phyloP scores from a whole-genome alignment of 768 basidiomycete species.

The Steccherinum ochraceum region DNA sequence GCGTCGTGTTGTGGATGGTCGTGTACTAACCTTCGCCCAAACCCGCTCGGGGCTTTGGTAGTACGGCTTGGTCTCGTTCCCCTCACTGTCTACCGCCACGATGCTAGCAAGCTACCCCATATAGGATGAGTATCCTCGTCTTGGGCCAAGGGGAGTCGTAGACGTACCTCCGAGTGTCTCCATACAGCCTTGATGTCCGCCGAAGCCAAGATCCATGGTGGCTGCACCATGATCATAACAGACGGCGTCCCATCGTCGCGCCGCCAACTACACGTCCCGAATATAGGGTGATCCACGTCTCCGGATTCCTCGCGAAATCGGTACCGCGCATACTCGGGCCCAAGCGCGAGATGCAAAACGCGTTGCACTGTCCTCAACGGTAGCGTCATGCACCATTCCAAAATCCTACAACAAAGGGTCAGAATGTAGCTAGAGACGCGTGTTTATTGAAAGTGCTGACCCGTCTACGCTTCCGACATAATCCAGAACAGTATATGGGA shows the following conservation, averaged over 20 bases:
- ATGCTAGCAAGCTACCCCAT: neutral
- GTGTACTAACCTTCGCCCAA: conserved; percentile 22
- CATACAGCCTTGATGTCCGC: conserved; percentile 29
- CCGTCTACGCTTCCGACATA: neutral
- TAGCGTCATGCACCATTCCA: conserved; percentile 43
- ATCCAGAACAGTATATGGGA: neutral
- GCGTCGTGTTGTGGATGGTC: neutral
- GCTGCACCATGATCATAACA: conserved; percentile 28
- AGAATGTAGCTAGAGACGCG: neutral
- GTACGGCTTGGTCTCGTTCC: neutral
- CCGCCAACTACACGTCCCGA: conserved; percentile 10
- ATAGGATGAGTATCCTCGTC: neutral
- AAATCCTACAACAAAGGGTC: conserved; percentile 28
- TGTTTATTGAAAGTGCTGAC: neutral
- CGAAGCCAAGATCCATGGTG: conserved; percentile 33
- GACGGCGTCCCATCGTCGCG: conserved; percentile 8
- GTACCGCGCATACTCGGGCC: neutral
- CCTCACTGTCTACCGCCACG: neutral
- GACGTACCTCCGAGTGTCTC: conserved; percentile 11
- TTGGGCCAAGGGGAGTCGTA: neutral
- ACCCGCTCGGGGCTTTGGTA: conserved; percentile 14
- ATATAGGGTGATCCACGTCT: conserved; percentile 5
- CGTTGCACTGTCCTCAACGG: conserved; percentile 47
- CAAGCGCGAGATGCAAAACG: conserved; percentile 25
- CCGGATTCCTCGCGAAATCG: neutral